Evolutionary conservation across 1,139 yeast species (phyloP).

Genomic region (Taiozyma sp.): DNA sequence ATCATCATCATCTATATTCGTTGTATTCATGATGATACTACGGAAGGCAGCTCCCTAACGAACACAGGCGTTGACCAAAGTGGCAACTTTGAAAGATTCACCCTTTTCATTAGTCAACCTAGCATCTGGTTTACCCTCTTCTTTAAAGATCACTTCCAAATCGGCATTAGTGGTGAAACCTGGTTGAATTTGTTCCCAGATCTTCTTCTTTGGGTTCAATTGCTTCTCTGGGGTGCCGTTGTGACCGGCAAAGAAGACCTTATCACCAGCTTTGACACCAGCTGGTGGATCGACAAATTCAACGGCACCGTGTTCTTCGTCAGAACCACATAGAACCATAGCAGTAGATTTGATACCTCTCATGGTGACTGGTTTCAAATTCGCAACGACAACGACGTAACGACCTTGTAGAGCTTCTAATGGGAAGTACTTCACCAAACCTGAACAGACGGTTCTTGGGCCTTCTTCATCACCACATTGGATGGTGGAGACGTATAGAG

Average conservation of each 20-base stretch:
- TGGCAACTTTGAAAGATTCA: slow-evolving; percentile 61
- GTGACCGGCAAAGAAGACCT: slow-evolving; percentile 87
- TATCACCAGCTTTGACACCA: slow-evolving; percentile 95
- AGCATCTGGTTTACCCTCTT: slow-evolving; percentile 73
- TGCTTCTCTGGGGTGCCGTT: slow-evolving; percentile 87
- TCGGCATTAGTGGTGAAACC: slow-evolving; percentile 73
- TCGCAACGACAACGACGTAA: slow-evolving; percentile 76
- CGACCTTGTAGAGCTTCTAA: slow-evolving; percentile 81
- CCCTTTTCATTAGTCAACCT: slow-evolving; percentile 75
- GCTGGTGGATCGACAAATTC: slow-evolving; percentile 95
- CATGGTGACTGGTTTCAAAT: slow-evolving; percentile 88
- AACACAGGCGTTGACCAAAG: slow-evolving; percentile 66
- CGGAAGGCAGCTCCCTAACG: slow-evolving; percentile 35
- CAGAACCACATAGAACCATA: slow-evolving; percentile 95
- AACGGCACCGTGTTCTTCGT: slow-evolving; percentile 67
- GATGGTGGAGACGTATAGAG: slow-evolving; percentile 92
- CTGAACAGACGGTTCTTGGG: slow-evolving; percentile 98
- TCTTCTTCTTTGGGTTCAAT: slow-evolving; percentile 96
- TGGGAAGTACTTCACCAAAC: slow-evolving; percentile 74
- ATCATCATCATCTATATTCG: too few relatives aligned
- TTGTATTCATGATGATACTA: too few relatives aligned
- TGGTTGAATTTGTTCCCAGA: slow-evolving; percentile 96
- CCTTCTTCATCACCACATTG: slow-evolving; percentile 95
- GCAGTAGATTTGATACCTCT: slow-evolving; percentile 93
- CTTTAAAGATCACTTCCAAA: slow-evolving; percentile 72